Base-by-base conservation (phyloP, 192 early-diverging fungal genomes). In the Coemansia sp. region DNA sequence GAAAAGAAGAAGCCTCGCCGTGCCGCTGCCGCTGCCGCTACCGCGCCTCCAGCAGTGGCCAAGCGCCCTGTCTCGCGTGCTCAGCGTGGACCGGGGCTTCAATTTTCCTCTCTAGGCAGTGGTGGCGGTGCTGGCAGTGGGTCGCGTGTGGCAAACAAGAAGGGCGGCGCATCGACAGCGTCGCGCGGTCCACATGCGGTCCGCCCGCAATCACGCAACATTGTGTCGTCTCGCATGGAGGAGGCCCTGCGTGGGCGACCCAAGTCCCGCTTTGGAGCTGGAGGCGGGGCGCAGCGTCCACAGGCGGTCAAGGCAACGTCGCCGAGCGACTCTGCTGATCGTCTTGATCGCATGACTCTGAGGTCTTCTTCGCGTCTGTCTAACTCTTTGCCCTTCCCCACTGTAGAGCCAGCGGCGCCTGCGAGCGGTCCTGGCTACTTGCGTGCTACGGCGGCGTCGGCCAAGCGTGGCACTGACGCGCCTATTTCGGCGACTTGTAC, bases 401-500 rank as follows among this genome's bases (percentile, higher is more conserved):
- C 51, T 12, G 11, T 25, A 8, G 51, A 10, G 25, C 51, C 51
- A 1, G 25, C 11, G 7, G 36, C 69, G 4, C 42, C 68, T 8
- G 15, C 50, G 0, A 62, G 46, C 7, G 66, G 55, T 1, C 80
- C 80, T 6, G 80, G 80, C 2, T 82, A 82, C 51, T 61, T 82
- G 38, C 71, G 80, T 4, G 75, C 80, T 9, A 82, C 80, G 19
- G 74, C 75, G 2, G 69, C 80, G 41, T 82, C 80, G 17, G 50
- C 80, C 10, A 74, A 82, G 65, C 70, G 80, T 0, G 63, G 63
- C 39, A 50, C 70, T 5, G 78, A 63, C 66, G 67, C 48, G 53
- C 71, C 51, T 50, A 31, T 12, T 32, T 29, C 46, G 10, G 63
- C 29, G 44, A 25, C 36, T 4, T 15, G 9, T 60, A 31, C 67